Evolutionary conservation across 2,329 filamentous ascomycete genomes (phyloP).

Genomic region (Blastomyces percursus): DNA sequence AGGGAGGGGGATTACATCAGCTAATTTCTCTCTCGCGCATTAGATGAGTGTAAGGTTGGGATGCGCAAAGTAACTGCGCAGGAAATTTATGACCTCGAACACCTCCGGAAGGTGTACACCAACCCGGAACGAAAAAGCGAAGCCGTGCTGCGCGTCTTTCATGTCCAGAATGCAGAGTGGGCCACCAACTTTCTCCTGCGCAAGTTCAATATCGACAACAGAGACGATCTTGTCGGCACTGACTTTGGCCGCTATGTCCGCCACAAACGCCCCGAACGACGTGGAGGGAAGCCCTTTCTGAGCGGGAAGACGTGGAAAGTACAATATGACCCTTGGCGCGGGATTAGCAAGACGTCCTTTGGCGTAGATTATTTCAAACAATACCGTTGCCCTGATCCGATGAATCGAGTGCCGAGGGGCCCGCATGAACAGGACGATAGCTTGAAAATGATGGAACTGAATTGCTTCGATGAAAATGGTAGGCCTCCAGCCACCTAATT

Average conservation of each 20-base stretch:
- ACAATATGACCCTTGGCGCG: slow-evolving; percentile 42
- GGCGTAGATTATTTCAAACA: slow-evolving; percentile 43
- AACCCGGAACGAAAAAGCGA: slow-evolving; percentile 18
- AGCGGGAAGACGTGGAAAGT: slow-evolving; percentile 42
- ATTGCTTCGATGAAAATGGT: slow-evolving; percentile 37
- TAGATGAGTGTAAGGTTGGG: slow-evolving; percentile 28
- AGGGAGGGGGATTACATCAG: neutral
- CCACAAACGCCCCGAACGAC: slow-evolving; percentile 37
- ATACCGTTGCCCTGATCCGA: slow-evolving; percentile 15
- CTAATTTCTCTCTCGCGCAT: slow-evolving; percentile 5
- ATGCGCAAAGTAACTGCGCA: slow-evolving; percentile 38
- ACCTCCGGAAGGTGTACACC: slow-evolving; percentile 36
- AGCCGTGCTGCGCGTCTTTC: slow-evolving; percentile 28
- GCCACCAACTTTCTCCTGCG: slow-evolving; percentile 39
- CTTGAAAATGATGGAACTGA: slow-evolving; percentile 42
- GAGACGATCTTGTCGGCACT: slow-evolving; percentile 38
- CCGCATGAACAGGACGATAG: slow-evolving; percentile 17
- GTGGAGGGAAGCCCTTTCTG: slow-evolving; percentile 43
- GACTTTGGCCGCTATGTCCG: slow-evolving; percentile 41
- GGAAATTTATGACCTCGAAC: slow-evolving; percentile 38
- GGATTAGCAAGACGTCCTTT: slow-evolving; percentile 40
- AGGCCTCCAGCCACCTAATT: slow-evolving; percentile 3
- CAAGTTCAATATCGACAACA: slow-evolving; percentile 44
- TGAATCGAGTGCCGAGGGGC: slow-evolving; percentile 7
- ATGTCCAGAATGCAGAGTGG: slow-evolving; percentile 45